A percentile compares a stretch with the other conserved stretches of the same genome.
Evolutionary conservation across 345 rosid genomes (phyloP).

Genomic region (Draba incana): DNA sequence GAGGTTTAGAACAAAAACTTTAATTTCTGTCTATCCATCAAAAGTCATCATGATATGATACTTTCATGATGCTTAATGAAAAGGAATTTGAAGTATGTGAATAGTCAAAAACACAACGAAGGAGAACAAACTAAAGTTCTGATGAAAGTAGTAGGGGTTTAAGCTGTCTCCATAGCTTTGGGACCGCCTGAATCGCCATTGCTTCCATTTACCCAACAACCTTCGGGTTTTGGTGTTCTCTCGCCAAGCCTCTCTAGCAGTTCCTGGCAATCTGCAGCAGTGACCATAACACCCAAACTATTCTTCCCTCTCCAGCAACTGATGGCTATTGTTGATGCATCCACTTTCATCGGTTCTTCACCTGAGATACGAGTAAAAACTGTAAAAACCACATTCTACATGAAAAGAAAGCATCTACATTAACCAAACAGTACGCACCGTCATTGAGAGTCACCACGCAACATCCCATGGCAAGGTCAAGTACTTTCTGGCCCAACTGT

Average conservation of each 20-base stretch:
- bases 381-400: neutral
- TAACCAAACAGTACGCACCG: slow-evolving; percentile 49
- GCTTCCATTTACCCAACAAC: slow-evolving; percentile 16
- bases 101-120: neutral
- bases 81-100: slow-evolving; percentile 1
- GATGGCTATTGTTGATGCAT: slow-evolving; percentile 69
- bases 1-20: neutral
- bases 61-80: slow-evolving; percentile 3
- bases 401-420: neutral
- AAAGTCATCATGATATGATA: slow-evolving; percentile 4
- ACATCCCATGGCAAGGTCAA: slow-evolving; percentile 78
- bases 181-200: slow-evolving; percentile 33
- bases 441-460: slow-evolving; percentile 67
- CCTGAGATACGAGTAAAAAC: slow-evolving; percentile 31
- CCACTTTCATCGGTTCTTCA: slow-evolving; percentile 48
- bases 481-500: slow-evolving; percentile 67
- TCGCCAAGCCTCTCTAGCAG: slow-evolving; percentile 67
- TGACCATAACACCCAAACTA: slow-evolving; percentile 82
- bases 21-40: neutral
- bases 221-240: slow-evolving; percentile 45
- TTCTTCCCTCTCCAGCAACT: slow-evolving; percentile 95
- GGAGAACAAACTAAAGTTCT: neutral
- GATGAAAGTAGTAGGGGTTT: neutral
- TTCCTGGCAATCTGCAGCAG: slow-evolving; percentile 84
- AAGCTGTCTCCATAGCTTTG: slow-evolving; percentile 37